Evolutionary conservation across 1,284 basidiomycete genomes (phyloP), one percentile per base, ranked within the genome.

Genomic region (Coniferiporia sulphurascens): DNA sequence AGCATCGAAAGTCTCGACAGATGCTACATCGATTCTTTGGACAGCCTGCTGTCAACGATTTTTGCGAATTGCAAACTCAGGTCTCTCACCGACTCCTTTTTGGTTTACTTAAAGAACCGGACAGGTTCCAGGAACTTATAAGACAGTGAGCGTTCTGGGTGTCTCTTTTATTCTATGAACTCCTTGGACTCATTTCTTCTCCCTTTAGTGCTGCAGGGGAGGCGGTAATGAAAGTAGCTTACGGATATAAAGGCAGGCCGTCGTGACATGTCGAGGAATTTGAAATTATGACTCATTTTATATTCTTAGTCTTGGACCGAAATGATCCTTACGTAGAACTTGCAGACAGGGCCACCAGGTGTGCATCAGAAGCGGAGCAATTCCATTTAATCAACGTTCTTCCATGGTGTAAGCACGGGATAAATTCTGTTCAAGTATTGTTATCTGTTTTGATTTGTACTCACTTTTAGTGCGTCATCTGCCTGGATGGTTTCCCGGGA

Each of bases 251-350:
- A n/a, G 34, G 34, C 5, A 9, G 9, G 4, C 27, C 27, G 27
- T 5, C 27, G 27, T 27, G 27, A 4, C 5, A 27, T 19, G 21
- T 22, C 13, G 7, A n/a, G 3, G 13, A 15, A 3, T 41, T 41
- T 12, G 9, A 3, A n/a, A 10, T n/a, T 10, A 9, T 5, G 32
- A 10, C 32, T 35, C 10, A n/a, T 52, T 41, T 17, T 19, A 2
- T 19, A 8, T 41, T 12, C 10, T 5, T 27, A 27, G 57, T 50
- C 35, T 12, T 9, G 15, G 35, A 56, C n/a, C 44, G 43, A 22
- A 44, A 62, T 19, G 64, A 66, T 46, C 65, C 64, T 12, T 60
- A 56, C 22, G 48, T 65, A 10, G 41, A 45, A 17, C 41, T 65
- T 6, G 61, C 49, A 15, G 61, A 61, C 15, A 54, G 51, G 19